These are phyloP conservation scores for Triticum timopheevii DNA, from an alignment of 176 grass and related monocot genomes.

Conservation along the genomic window DNA sequence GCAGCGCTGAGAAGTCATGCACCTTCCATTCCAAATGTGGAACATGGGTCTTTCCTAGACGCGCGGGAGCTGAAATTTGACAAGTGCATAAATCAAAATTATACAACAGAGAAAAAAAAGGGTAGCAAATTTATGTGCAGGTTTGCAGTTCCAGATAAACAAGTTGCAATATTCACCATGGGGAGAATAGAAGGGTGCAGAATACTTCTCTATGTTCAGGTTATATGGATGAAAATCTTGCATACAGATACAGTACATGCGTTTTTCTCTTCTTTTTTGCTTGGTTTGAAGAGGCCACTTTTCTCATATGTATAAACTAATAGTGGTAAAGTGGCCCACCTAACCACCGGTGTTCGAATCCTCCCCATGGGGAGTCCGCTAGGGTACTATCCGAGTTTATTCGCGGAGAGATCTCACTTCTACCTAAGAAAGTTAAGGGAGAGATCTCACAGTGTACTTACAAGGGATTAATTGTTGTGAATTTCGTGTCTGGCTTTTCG, in stretches of 20 bases:
- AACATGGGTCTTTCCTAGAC: not conserved
- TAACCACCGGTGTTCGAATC: too few species aligned
- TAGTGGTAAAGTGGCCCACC: too few species aligned
- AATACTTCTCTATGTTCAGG: not conserved
- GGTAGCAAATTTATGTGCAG: not conserved
- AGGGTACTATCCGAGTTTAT: too few species aligned
- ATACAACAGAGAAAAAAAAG: not conserved
- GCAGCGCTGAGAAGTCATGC: slow-evolving; percentile 28
- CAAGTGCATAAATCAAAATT: not conserved
- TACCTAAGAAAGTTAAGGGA: not conserved
- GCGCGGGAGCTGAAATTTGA: slow-evolving; percentile 1
- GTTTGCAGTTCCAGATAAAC: not conserved
- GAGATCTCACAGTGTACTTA: not conserved
- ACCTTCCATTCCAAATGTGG: slow-evolving; percentile 30
- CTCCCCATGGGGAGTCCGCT: too few species aligned
- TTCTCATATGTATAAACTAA: too few species aligned
- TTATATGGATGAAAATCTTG: not conserved
- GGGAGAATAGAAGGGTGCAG: not conserved
- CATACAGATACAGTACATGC: not conserved
- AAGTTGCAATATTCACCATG: not conserved
- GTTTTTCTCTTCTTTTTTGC: not conserved
- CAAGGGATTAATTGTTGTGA: not conserved
- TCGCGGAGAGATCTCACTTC: not conserved
- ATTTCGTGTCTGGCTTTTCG: not conserved
- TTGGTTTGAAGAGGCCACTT: too few species aligned